Base-by-base conservation (phyloP, 2,329 filamentous ascomycete species). In the Venturia effusa region DNA sequence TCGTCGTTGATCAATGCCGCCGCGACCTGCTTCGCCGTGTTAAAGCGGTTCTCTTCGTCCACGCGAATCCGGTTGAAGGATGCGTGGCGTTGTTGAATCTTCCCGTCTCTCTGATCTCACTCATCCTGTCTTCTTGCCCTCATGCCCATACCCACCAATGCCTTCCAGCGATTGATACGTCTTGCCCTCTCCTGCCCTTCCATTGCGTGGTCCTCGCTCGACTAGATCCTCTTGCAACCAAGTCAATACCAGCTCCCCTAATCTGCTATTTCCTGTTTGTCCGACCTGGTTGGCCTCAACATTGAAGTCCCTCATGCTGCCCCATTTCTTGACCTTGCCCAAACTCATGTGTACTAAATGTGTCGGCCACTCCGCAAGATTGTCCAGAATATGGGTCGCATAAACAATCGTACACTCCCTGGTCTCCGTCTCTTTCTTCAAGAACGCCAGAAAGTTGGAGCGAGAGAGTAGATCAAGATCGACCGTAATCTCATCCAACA, bases 401-500 rank as follows among this genome's bases (percentile, higher is more conserved):
- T 99, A 99, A 37, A 99, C 92, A 70, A 99, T 90, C 4, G 94
- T 97, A 73, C 92, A 97, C 45, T 85, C 81, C 62, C 93, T 81
- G 8, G 73, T 79, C 77, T 93, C 88, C 0, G 93, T 97, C 84
- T 99, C 94, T 66, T 81, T 80, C 76, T 92, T 92, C 71, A 99
- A 77, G 80, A 93, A 99, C 54, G 78, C 81, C 39, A 99, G 81
- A 74, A 99, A 99, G 73, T 92, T 88, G 70, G 86, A 87, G 19
- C 94, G 84, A 64, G 85, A 89, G 66, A 97, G 82, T 65, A 99
- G 83, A 75, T 99, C 94, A 66, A 99, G 80, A 74, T 99, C 94
- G 10, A 99, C 94, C 0, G 94, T 99, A 74, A 97, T 96, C 75
- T 97, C 93, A 73, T 99, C 94, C 48, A 99, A 83, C 62, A 99